Evolutionary conservation across 345 rosid genomes (phyloP).

Genomic region (Salix brachista): DNA sequence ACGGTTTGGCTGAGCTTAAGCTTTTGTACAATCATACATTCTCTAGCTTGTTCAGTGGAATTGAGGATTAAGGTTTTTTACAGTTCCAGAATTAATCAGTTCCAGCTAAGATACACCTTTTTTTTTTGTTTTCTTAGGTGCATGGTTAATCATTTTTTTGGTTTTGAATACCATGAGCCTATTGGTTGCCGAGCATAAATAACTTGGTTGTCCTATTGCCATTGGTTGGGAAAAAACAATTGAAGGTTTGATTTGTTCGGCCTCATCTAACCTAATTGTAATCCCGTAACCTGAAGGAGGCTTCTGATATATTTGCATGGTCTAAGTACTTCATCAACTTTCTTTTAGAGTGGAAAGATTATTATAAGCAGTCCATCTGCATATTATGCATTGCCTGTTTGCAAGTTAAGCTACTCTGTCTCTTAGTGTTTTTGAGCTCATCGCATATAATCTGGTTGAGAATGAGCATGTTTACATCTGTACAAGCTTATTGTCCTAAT

Average conservation of each 20-base stretch:
- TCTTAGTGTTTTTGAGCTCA: background rate
- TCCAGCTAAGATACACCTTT: background rate
- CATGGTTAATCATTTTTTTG: background rate
- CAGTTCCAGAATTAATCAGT: conserved; percentile 80
- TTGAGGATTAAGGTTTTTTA: background rate
- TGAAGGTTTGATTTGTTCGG: background rate
- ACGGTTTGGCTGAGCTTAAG: too few species aligned
- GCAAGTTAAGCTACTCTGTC: background rate
- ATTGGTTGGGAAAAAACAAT: background rate
- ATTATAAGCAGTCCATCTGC: background rate
- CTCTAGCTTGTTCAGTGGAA: too few species aligned
- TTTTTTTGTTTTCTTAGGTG: conserved; percentile 11
- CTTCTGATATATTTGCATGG: background rate
- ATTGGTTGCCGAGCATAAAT: background rate
- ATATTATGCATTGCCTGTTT: background rate
- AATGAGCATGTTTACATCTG: too few species aligned
- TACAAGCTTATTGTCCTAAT: background rate
- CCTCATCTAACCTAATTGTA: background rate
- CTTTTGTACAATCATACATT: too few species aligned
- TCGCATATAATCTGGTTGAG: background rate
- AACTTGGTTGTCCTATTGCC: background rate
- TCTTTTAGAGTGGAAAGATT: background rate
- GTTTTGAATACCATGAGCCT: background rate
- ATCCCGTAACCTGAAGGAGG: background rate
- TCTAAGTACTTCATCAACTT: background rate